phyloP scores from a whole-genome alignment of 306 rosid genomes.

The Mucuna pruriens region DNA sequence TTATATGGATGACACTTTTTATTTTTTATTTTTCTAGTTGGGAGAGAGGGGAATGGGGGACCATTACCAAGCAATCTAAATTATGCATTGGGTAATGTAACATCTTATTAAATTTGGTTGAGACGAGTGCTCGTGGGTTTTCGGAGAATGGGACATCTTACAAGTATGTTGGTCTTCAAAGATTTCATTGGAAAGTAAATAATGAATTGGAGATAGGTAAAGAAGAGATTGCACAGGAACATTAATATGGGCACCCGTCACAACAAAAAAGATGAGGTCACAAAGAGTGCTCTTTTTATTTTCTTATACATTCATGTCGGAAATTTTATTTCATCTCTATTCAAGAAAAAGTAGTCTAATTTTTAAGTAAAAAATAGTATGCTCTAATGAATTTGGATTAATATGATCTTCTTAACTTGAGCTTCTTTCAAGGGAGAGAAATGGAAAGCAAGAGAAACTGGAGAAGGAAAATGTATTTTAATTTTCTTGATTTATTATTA shows the following conservation, averaged over 20 bases:
- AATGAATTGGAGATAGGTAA: conserved; percentile 43
- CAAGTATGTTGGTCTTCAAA: conserved; percentile 97
- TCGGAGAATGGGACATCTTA: conserved; percentile 86
- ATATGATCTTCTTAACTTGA: not conserved
- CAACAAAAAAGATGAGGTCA: conserved; percentile 33
- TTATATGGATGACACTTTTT: conserved; percentile 8
- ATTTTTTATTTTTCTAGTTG: not conserved
- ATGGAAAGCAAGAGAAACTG: not conserved
- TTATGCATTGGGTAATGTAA: conserved; percentile 58
- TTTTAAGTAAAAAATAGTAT: not conserved
- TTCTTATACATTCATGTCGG: not conserved
- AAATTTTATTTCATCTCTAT: not conserved
- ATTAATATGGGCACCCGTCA: conserved; percentile 47
- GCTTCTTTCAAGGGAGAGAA: not conserved
- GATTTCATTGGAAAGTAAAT: conserved; percentile 79
- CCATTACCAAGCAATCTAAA: conserved; percentile 61
- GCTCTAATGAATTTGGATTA: not conserved
- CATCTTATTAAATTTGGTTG: conserved; percentile 51
- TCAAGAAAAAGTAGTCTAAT: not conserved
- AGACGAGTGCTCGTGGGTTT: conserved; percentile 97
- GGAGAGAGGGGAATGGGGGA: conserved; percentile 65
- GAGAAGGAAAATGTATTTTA: not conserved
- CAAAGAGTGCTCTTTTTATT: not conserved
- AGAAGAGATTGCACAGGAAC: conserved; percentile 37
- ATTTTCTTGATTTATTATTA: too few species aligned